Percentiles rank a stretch among this genome's conserved stretches.
Conservation (phyloP, 148 eudicot species). For the Rhododendron simsii region DNA sequence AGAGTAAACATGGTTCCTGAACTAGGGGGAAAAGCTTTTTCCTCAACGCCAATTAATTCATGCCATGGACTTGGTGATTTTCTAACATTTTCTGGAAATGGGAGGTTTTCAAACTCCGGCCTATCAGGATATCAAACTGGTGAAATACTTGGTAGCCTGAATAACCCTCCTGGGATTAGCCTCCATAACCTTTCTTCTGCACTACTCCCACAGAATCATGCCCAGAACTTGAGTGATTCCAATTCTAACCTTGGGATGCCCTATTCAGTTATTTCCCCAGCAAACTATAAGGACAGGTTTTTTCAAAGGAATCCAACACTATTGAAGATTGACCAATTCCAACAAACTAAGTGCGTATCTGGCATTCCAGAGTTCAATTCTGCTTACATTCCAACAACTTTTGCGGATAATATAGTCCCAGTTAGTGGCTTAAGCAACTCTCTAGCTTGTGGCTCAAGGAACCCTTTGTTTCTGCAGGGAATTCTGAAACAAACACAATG, state of each 20-base stretch:
- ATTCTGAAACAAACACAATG: slow-evolving; percentile 11
- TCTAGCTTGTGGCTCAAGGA: slow-evolving; percentile 13
- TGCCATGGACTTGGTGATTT: slow-evolving; percentile 51
- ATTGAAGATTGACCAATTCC: slow-evolving; percentile 31
- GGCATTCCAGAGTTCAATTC: slow-evolving; percentile 18
- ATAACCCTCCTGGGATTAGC: slow-evolving; percentile 44
- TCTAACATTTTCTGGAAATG: slow-evolving; percentile 38
- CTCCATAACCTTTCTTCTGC: slow-evolving; percentile 43
- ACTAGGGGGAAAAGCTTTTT: slow-evolving; percentile 35
- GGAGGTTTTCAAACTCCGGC: slow-evolving; percentile 26
- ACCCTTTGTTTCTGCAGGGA: slow-evolving; percentile 20
- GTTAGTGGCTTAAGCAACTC: slow-evolving; percentile 19
- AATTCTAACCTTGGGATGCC: slow-evolving; percentile 27
- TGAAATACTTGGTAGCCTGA: slow-evolving; percentile 44
- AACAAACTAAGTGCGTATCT: slow-evolving; percentile 22
- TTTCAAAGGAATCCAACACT: slow-evolving; percentile 39
- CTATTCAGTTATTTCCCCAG: slow-evolving; percentile 21
- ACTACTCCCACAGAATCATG: slow-evolving; percentile 38
- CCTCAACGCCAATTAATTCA: slow-evolving; percentile 39
- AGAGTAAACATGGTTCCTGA: slow-evolving; percentile 41
- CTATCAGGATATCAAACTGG: slow-evolving; percentile 30
- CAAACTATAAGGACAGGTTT: slow-evolving; percentile 23
- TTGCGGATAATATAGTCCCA: not conserved
- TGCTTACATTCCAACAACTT: slow-evolving; percentile 17
- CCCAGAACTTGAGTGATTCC: slow-evolving; percentile 29